Percentiles rank a stretch among this genome's conserved stretches.
Evolutionary conservation across 495 filamentous ascomycete genomes (phyloP).

Genomic region (Parachaetomium inaequale): DNA sequence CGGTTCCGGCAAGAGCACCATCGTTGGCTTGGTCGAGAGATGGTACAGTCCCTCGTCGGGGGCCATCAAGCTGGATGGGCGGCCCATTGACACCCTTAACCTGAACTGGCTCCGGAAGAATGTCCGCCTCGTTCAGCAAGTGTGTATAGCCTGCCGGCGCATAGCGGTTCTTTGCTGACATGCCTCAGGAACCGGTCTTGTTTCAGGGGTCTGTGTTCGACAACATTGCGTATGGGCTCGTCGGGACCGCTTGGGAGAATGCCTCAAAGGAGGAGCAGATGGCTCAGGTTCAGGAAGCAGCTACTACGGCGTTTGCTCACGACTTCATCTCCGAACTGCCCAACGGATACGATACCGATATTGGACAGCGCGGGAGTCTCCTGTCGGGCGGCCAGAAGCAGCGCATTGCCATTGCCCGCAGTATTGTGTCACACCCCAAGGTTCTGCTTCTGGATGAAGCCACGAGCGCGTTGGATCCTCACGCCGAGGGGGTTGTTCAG

Average conservation of each 20-base stretch:
- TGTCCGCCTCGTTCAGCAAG: slow-evolving; percentile 63
- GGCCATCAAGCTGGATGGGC: slow-evolving; percentile 50
- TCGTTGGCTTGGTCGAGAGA: slow-evolving; percentile 83
- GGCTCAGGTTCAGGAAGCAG: slow-evolving; percentile 53
- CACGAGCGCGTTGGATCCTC: slow-evolving; percentile 68
- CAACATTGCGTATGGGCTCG: slow-evolving; percentile 59
- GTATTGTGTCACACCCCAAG: slow-evolving; percentile 63
- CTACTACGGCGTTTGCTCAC: slow-evolving; percentile 52
- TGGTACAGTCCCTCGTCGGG: slow-evolving; percentile 72
- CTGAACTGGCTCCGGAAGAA: slow-evolving; percentile 62
- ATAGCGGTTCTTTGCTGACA: neutral
- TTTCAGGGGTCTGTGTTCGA: slow-evolving; percentile 67
- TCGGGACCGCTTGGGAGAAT: slow-evolving; percentile 53
- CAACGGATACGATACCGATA: slow-evolving; percentile 54
- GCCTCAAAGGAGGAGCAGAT: slow-evolving; percentile 46
- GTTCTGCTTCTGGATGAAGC: slow-evolving; percentile 82
- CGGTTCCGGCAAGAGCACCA: slow-evolving; percentile 75
- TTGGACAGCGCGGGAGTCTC: slow-evolving; percentile 48
- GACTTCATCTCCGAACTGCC: slow-evolving; percentile 56
- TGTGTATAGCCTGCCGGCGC: neutral
- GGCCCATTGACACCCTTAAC: slow-evolving; percentile 51
- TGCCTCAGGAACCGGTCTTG: slow-evolving; percentile 56
- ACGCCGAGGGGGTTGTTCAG: slow-evolving; percentile 63
- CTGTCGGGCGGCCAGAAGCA: slow-evolving; percentile 54
- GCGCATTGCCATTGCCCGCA: slow-evolving; percentile 62